Percentiles rank a stretch among this genome's conserved stretches.
phyloP scores from a whole-genome alignment of 176 grass and related monocot species.

The Phoenix dactylifera region DNA sequence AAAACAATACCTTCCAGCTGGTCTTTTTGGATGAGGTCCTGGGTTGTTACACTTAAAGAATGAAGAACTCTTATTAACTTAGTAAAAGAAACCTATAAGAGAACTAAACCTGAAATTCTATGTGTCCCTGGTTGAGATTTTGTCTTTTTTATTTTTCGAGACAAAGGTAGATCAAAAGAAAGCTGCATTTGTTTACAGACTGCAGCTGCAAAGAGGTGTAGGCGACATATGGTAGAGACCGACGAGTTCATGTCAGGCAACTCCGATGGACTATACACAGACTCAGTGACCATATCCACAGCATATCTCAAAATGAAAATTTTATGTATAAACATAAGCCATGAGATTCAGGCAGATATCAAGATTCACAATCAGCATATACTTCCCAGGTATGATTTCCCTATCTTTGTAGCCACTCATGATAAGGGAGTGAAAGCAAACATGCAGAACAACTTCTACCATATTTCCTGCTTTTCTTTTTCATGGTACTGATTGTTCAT shows the following conservation, averaged over 20 bases:
- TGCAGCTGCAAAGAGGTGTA: conserved; percentile 75
- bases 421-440: no score
- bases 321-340: conserved; percentile 70
- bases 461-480: no score
- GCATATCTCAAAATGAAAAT: conserved; percentile 96
- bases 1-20: no score
- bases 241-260: conserved; percentile 88
- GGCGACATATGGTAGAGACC: conserved; percentile 90
- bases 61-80: no score
- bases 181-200: conserved; percentile 31
- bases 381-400: conserved; percentile 64
- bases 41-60: no score
- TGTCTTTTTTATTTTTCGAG: no score
- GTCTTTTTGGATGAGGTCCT: no score
- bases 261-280: conserved; percentile 63
- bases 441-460: no score
- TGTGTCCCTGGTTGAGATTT: no score
- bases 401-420: background rate
- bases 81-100: no score
- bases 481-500: background rate
- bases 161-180: no score
- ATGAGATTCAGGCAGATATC: conserved; percentile 92
- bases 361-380: conserved; percentile 93
- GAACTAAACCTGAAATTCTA: no score
- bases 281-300: conserved; percentile 65